Evolutionary conservation across 1,139 yeast species (phyloP).

Genomic region (Protomyces lactucae-debilis): DNA sequence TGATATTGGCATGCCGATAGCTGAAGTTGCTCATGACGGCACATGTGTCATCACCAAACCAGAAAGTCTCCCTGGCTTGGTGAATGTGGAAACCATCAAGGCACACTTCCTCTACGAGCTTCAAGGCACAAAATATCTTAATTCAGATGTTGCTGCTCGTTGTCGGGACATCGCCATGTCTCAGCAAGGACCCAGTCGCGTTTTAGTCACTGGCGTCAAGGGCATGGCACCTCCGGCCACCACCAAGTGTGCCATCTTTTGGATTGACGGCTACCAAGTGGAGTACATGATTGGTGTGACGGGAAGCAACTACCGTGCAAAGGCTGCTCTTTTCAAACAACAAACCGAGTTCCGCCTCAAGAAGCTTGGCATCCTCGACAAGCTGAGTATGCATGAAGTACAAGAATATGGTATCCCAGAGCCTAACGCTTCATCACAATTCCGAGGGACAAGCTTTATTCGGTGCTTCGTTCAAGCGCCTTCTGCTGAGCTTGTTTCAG

Average conservation of each 20-base stretch:
- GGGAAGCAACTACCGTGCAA: constrained; percentile 6
- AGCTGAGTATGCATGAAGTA: constrained; percentile 6
- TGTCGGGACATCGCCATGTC: constrained; percentile 27
- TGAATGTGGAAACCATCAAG: constrained; percentile 32
- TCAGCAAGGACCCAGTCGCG: constrained; percentile 31
- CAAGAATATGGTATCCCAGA: constrained; percentile 16
- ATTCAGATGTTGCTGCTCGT: constrained; percentile 33
- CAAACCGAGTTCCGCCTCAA: constrained; percentile 6
- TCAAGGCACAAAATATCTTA: constrained; percentile 34
- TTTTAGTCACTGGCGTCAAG: constrained; percentile 30
- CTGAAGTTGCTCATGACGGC: constrained; percentile 33
- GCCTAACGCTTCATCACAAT: constrained; percentile 15
- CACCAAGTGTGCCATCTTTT: constrained; percentile 33
- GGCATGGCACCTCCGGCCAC: constrained; percentile 34
- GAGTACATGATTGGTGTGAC: constrained; percentile 28
- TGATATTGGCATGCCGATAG: constrained; percentile 34
- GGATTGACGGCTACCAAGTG: constrained; percentile 32
- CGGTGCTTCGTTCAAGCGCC: constrained; percentile 24
- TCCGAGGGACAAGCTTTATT: constrained; percentile 21
- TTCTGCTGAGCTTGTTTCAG: constrained; percentile 9
- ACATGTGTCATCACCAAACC: constrained; percentile 34
- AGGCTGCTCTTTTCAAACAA: constrained; percentile 9
- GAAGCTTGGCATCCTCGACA: constrained; percentile 9
- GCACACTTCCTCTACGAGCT: constrained; percentile 35
- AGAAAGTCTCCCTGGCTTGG: constrained; percentile 33